Percentiles rank a stretch among this genome's conserved stretches.
Conservation (phyloP, 371 early-diverging fungal genomes). For the Entomophthora muscae region DNA sequence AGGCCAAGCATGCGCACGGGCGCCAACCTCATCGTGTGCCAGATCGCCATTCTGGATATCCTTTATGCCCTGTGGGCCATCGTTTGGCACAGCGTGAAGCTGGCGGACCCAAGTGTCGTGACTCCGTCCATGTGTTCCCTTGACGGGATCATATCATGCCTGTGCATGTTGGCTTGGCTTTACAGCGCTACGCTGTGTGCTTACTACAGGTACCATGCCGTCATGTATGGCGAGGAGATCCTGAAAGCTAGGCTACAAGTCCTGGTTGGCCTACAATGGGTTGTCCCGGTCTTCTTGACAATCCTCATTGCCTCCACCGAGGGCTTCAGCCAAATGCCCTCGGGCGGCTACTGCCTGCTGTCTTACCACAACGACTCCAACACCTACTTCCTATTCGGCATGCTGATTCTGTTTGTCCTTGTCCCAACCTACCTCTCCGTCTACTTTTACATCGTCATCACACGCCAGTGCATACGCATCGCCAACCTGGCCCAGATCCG, state of each 20-base stretch:
- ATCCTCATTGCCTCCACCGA: background rate
- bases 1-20: background rate
- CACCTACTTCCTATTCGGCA: background rate
- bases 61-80: background rate
- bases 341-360: conserved; percentile 2
- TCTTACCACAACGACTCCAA: background rate
- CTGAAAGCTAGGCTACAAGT: background rate
- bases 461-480: background rate
- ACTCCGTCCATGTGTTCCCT: background rate
- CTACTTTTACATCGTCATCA: background rate
- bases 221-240: background rate
- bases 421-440: background rate
- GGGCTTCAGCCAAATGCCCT: conserved; percentile 1
- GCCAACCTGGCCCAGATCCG: background rate
- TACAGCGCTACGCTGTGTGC: conserved; percentile 5
- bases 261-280: background rate
- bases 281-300: background rate
- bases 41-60: conserved; percentile 2
- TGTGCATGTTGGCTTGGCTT: background rate
- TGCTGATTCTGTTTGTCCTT: background rate
- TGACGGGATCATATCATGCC: background rate
- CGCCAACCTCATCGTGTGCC: background rate
- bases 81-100: background rate
- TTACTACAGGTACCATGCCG: background rate
- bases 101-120: background rate